Evolutionary conservation across 148 eudicot genomes (phyloP).

Genomic region (Rheum nobile): DNA sequence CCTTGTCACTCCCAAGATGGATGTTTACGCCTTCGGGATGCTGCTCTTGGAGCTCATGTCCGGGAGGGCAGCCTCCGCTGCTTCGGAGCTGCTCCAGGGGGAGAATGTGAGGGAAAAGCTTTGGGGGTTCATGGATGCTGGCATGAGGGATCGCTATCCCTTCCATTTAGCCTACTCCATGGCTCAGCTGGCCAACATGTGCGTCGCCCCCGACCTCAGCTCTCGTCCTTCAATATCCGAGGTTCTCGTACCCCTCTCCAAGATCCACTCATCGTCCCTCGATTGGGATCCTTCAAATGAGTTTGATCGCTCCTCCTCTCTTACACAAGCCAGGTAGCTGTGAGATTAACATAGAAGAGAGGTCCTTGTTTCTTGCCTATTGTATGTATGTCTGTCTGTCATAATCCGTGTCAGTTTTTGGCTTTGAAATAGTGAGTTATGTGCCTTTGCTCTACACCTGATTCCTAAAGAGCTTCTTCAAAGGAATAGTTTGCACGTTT

Average conservation of each 20-base stretch:
- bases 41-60: conserved; percentile 56
- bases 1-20: conserved; percentile 55
- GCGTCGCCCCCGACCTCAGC: conserved; percentile 46
- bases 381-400: too few species aligned
- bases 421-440: too few species aligned
- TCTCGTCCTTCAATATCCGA: conserved; percentile 42
- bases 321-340: background rate
- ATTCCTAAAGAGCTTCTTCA: too few species aligned
- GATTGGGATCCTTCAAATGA: conserved; percentile 86
- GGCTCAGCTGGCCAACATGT: conserved; percentile 52
- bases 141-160: conserved; percentile 40
- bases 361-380: too few species aligned
- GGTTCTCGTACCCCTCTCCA: conserved; percentile 40
- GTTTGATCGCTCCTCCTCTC: conserved; percentile 4
- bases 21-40: conserved; percentile 67
- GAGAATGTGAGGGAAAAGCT: conserved; percentile 61
- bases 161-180: conserved; percentile 60
- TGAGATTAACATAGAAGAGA: too few species aligned
- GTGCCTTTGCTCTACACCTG: too few species aligned
- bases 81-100: conserved; percentile 33
- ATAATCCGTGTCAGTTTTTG: too few species aligned
- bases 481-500: too few species aligned
- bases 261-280: conserved; percentile 49
- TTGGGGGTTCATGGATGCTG: conserved; percentile 42
- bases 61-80: conserved; percentile 34